phyloP scores from a whole-genome alignment of 129 eudicot genomes.

The Arctium minus region DNA sequence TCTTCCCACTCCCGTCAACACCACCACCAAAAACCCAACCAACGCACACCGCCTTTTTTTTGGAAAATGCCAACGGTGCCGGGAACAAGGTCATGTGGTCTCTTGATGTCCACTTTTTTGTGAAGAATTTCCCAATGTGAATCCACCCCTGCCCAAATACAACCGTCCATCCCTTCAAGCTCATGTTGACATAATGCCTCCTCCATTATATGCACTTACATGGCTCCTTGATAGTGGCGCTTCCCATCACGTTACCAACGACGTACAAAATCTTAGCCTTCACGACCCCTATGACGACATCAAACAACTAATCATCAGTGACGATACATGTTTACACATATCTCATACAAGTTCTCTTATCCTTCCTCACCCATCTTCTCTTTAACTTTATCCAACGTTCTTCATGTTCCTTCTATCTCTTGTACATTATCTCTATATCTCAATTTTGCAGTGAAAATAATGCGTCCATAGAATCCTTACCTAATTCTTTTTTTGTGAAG shows the following conservation, averaged over 20 bases:
- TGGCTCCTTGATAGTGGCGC: conserved; percentile 12
- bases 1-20: no score
- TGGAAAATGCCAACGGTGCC: no score
- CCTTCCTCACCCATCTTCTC: not conserved
- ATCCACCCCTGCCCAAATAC: not conserved
- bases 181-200: not conserved
- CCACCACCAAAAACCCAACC: no score
- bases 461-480: not conserved
- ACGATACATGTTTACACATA: not conserved
- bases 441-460: not conserved
- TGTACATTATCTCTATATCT: not conserved
- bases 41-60: no score
- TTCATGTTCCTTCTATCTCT: not conserved
- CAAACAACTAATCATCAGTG: not conserved
- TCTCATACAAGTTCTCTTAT: not conserved
- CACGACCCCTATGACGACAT: not conserved
- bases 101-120: no score
- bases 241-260: not conserved
- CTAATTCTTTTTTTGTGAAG: not conserved
- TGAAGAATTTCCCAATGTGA: no score
- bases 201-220: no score
- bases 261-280: not conserved
- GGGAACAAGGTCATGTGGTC: no score
- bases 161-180: conserved; percentile 6
- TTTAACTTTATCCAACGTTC: not conserved